Conservation (phyloP, 2,329 filamentous ascomycete genomes). For the Phyllosticta citrichinensis region DNA sequence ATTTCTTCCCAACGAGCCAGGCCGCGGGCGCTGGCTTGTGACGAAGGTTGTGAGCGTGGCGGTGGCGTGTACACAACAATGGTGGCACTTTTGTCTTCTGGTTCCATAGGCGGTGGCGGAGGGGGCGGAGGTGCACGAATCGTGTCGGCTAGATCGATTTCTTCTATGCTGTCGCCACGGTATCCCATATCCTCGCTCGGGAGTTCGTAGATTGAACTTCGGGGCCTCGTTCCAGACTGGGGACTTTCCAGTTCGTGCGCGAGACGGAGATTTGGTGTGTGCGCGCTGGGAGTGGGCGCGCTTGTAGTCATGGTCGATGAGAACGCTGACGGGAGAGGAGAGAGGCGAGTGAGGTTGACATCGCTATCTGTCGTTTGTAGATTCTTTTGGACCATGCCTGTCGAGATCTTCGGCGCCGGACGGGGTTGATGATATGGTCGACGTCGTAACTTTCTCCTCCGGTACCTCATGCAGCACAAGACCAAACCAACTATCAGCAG, state of each 20-base stretch:
- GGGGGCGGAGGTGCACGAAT: neutral
- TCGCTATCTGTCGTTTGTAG: neutral
- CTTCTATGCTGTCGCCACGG: neutral
- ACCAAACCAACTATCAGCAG: neutral
- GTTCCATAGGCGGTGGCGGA: neutral
- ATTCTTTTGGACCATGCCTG: neutral
- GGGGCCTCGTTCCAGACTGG: neutral
- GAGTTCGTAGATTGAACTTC: conserved; percentile 3
- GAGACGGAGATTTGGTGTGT: neutral
- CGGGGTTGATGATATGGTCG: neutral
- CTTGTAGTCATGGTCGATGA: neutral
- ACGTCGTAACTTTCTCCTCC: neutral
- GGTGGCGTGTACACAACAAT: neutral
- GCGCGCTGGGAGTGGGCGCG: neutral
- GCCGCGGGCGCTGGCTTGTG: neutral
- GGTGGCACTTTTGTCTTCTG: neutral
- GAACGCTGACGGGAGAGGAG: neutral
- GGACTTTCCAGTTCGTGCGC: neutral
- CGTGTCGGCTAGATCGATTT: neutral
- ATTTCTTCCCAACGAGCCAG: conserved; percentile 7
- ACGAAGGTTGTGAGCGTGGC: neutral
- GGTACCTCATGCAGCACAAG: neutral
- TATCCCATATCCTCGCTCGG: neutral
- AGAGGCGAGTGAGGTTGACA: neutral
- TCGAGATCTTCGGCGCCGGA: neutral